Evolutionary conservation across 768 basidiomycete species (phyloP), one percentile per base, ranked within the genome.

Genomic region (Trametes punicea): DNA sequence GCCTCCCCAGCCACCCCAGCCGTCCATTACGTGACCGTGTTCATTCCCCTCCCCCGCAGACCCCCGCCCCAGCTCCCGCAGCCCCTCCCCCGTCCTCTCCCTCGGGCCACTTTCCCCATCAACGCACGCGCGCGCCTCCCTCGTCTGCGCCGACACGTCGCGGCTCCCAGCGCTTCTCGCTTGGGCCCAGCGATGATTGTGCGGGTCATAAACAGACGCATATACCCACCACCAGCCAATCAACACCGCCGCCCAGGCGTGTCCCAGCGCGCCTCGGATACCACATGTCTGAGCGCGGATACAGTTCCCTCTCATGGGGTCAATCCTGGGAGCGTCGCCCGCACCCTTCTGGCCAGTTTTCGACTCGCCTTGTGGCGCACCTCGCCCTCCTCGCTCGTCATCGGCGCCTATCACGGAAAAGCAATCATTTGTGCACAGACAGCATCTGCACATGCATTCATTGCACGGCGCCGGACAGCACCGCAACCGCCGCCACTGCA

Each of bases 111-210:
- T n/a, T n/a, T n/a, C n/a, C n/a, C n/a, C n/a, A n/a, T n/a, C n/a
- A n/a, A n/a, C n/a, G n/a, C n/a, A n/a, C n/a, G n/a, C n/a, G n/a
- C n/a, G n/a, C n/a, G n/a, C n/a, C n/a, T n/a, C n/a, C n/a, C 46
- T 38, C 42, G 38, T 45, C 21, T 30, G 30, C 34, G 46, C 8
- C 29, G 16, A 36, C 31, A 27, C 21, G 47, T 41, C 30, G 45
- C 36, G 40, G 47, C 26, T 16, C 56, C 49, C 31, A 13, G 48
- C 31, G 26, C 44, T 52, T 41, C 56, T 52, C 51, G 56, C 34
- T 40, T 47, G 39, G 15, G 16, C 9, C 8, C 36, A 6, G 29
- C 56, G 56, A 41, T 26, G 48, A 33, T 50, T 49, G 40, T 49
- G 55, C 55, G 55, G 55, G n/a, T 30, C 21, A 11, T 15, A n/a